Percentiles rank a stretch among this genome's conserved stretches.
Evolutionary conservation across 2,329 filamentous ascomycete genomes (phyloP).

Genomic region (Hymenoscyphus fraxineus): DNA sequence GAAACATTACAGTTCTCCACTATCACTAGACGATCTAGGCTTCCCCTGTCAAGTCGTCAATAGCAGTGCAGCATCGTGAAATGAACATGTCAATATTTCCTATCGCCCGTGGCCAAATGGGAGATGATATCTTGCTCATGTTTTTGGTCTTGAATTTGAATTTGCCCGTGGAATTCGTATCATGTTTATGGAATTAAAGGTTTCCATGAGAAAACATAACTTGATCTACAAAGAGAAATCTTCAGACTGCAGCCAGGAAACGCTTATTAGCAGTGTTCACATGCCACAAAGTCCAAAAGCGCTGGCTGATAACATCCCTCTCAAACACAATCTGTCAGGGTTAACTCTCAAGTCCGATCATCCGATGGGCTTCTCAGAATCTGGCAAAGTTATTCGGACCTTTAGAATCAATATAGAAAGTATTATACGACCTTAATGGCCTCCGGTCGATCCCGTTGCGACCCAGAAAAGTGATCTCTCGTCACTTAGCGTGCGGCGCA

Average conservation of each 20-base stretch:
- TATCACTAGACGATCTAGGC: background rate
- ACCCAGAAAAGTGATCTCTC: background rate
- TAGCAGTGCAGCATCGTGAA: background rate
- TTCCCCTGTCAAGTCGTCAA: background rate
- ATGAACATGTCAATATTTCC: slow-evolving; percentile 1
- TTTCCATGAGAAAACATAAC: background rate
- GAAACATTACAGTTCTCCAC: background rate
- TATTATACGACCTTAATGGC: background rate
- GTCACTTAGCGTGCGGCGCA: slow-evolving; percentile 1
- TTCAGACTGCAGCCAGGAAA: background rate
- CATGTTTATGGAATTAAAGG: background rate
- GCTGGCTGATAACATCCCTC: background rate
- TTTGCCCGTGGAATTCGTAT: background rate
- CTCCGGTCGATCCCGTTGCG: too few species aligned
- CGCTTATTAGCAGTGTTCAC: background rate
- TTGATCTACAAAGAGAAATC: background rate
- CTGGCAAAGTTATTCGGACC: background rate
- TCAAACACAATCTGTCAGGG: background rate
- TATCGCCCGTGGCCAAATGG: background rate
- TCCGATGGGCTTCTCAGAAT: background rate
- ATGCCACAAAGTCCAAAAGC: background rate
- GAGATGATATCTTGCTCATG: background rate
- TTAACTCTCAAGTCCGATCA: background rate
- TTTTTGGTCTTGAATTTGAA: background rate
- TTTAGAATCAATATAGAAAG: background rate